A percentile compares a stretch with the other conserved stretches of the same genome.
Evolutionary conservation across 495 filamentous ascomycete species (phyloP).

Genomic region (Copromyces sp.): DNA sequence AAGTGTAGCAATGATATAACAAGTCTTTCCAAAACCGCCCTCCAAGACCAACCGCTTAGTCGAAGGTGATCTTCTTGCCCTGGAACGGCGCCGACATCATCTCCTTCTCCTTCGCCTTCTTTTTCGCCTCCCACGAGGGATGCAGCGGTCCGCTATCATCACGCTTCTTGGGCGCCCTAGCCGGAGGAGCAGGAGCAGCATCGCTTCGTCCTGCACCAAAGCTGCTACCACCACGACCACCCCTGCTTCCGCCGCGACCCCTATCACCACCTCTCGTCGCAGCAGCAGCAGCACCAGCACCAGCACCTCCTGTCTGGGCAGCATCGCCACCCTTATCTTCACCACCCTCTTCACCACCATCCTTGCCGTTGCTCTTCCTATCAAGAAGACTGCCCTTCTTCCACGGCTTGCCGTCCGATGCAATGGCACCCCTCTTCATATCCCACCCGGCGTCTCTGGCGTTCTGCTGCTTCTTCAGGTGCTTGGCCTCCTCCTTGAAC

Average conservation of each 20-base stretch:
- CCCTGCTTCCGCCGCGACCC: constrained; percentile 6
- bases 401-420: constrained; percentile 32
- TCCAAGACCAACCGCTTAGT: constrained; percentile 35
- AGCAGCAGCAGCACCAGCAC: not conserved
- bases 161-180: constrained; percentile 29
- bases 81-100: constrained; percentile 50
- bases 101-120: constrained; percentile 68
- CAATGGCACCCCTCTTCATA: constrained; percentile 35
- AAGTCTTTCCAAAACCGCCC: not conserved
- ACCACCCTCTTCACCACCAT: constrained; percentile 4
- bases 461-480: constrained; percentile 11
- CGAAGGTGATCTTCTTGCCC: constrained; percentile 88
- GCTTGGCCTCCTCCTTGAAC: constrained; percentile 41
- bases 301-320: not conserved
- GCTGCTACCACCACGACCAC: not conserved
- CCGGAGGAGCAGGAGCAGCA: constrained; percentile 21
- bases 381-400: constrained; percentile 30
- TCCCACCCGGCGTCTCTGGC: constrained; percentile 45
- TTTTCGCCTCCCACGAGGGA: constrained; percentile 89
- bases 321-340: not conserved
- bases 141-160: constrained; percentile 62
- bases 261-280: constrained; percentile 6
- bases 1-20: not conserved
- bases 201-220: not conserved
- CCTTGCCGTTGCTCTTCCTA: not conserved